Conservation (phyloP, 2,329 filamentous ascomycete genomes). For the Bipolaris zeicola region DNA sequence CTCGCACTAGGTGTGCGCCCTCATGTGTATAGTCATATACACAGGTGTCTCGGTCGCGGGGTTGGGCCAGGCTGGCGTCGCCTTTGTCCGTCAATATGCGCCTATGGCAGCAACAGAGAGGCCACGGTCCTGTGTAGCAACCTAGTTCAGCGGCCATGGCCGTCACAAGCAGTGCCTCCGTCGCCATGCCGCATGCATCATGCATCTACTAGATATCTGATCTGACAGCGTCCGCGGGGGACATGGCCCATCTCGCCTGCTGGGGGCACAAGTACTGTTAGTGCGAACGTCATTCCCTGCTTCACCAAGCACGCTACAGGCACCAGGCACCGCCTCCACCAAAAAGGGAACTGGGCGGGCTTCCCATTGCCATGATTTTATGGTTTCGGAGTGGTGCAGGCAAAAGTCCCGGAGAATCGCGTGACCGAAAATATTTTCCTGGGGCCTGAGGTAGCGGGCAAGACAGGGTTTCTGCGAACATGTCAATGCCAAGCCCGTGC, state of each 20-base stretch:
- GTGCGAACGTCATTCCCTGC: neutral
- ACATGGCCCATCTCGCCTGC: slow-evolving; percentile 7
- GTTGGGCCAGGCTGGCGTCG: neutral
- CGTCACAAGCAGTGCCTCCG: too few relatives aligned
- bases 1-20: neutral
- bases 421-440: too few relatives aligned
- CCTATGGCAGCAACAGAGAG: too few relatives aligned
- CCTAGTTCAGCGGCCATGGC: too few relatives aligned
- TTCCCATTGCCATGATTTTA: too few relatives aligned
- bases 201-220: neutral
- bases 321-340: neutral
- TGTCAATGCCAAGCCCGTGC: neutral
- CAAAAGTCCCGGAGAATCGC: neutral
- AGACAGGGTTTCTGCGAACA: neutral
- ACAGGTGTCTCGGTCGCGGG: neutral
- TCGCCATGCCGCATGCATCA: too few relatives aligned
- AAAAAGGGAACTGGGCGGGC: neutral
- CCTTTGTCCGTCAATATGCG: neutral
- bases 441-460: too few relatives aligned
- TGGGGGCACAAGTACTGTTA: neutral
- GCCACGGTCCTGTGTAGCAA: too few relatives aligned
- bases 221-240: neutral
- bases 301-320: neutral
- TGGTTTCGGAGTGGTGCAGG: too few relatives aligned
- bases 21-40: neutral